These are phyloP conservation scores for Amanita muscaria DNA, from an alignment of 768 basidiomycete genomes.

Conservation along the genomic window DNA sequence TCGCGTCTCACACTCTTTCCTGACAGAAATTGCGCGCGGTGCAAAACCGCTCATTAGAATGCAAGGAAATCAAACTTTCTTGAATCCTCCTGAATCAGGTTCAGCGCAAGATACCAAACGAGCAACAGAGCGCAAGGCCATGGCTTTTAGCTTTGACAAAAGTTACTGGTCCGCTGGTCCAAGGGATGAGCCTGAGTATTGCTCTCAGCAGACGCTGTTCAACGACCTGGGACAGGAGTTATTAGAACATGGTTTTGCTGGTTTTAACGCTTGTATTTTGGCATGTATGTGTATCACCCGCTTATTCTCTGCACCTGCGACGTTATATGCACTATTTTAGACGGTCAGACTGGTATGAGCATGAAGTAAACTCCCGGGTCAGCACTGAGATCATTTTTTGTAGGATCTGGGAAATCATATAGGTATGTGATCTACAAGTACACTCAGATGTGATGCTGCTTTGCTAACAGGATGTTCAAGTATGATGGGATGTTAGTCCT, in stretches of 20 bases:
- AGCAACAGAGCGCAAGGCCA: constrained; percentile 82
- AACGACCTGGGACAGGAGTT: constrained; percentile 91
- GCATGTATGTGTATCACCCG: constrained; percentile 99
- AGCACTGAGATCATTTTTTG: constrained; percentile 1
- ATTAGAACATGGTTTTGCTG: constrained; percentile 90
- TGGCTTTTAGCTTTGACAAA: constrained; percentile 94
- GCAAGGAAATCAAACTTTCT: constrained; percentile 86
- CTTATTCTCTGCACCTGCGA: too few species aligned
- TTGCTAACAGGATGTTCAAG: constrained; percentile 28
- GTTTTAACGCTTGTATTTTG: constrained; percentile 97
- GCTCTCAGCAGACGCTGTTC: constrained; percentile 90
- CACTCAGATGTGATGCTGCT: constrained; percentile 3
- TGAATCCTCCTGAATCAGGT: constrained; percentile 82
- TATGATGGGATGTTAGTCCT: constrained; percentile 89
- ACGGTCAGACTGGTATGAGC: constrained; percentile 79
- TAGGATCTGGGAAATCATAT: constrained; percentile 89
- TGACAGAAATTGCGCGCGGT: constrained; percentile 80
- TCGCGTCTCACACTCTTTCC: too few species aligned
- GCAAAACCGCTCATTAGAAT: constrained; percentile 93
- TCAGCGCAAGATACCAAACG: constrained; percentile 64
- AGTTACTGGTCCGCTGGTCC: constrained; percentile 95
- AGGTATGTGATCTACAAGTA: constrained; percentile 43
- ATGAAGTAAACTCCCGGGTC: not conserved
- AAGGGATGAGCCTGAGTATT: constrained; percentile 83
- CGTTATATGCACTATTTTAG: too few species aligned